phyloP scores from a whole-genome alignment of 768 basidiomycete genomes.

The Tricholoma saponaceum region DNA sequence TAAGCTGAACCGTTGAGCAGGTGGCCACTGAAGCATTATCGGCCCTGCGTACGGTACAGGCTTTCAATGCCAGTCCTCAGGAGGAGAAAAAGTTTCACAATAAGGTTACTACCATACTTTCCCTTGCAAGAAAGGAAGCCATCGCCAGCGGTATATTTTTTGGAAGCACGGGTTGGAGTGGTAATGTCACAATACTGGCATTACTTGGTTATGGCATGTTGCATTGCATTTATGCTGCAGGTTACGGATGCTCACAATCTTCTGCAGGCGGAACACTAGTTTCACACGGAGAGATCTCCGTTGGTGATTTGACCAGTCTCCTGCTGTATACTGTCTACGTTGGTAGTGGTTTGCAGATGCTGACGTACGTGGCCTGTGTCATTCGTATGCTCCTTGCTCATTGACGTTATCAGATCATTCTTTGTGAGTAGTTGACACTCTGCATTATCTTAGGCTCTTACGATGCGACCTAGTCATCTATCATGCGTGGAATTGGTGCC shows the following conservation, averaged over 20 bases:
- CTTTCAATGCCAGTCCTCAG: slow-evolving; percentile 78
- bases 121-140: slow-evolving; percentile 81
- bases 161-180: slow-evolving; percentile 88
- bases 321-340: slow-evolving; percentile 91
- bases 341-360: slow-evolving; percentile 73
- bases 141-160: slow-evolving; percentile 91
- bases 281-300: slow-evolving; percentile 80
- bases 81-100: slow-evolving; percentile 77
- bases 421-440: slow-evolving; percentile 35
- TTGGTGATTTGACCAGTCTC: slow-evolving; percentile 87
- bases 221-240: background rate
- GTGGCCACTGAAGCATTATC: slow-evolving; percentile 89
- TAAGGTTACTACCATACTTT: slow-evolving; percentile 59
- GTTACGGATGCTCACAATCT: background rate
- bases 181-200: slow-evolving; percentile 86
- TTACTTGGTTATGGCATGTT: slow-evolving; percentile 84
- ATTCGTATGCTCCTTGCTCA: slow-evolving; percentile 1
- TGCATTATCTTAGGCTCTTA: slow-evolving; percentile 26
- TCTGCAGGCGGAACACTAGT: slow-evolving; percentile 83
- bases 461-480: slow-evolving; percentile 57
- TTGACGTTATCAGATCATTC: slow-evolving; percentile 35
- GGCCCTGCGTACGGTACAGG: slow-evolving; percentile 85
- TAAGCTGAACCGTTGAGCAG: slow-evolving; percentile 24
- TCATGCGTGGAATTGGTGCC: slow-evolving; percentile 97
- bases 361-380: slow-evolving; percentile 49